phyloP scores from a whole-genome alignment of 441 rosid species.

The Erodium chrysanthum region DNA sequence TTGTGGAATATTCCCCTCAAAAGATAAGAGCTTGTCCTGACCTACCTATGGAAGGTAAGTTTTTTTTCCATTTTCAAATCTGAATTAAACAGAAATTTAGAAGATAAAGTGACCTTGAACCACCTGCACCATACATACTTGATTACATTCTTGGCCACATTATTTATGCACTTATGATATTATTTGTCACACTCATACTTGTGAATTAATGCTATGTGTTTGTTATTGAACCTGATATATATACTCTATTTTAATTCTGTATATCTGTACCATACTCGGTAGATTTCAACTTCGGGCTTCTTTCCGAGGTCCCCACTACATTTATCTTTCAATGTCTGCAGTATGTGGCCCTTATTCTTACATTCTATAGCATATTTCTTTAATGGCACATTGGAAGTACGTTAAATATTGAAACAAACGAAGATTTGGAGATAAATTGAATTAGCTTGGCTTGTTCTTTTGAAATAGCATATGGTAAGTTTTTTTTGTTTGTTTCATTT shows the following conservation, averaged over 20 bases:
- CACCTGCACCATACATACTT: slow-evolving; percentile 20
- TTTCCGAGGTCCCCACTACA: slow-evolving; percentile 26
- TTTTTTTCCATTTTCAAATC: slow-evolving; percentile 2
- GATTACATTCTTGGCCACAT: slow-evolving; percentile 17
- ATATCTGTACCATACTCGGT: background rate
- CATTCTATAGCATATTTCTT: background rate
- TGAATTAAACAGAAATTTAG: background rate
- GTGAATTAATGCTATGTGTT: background rate
- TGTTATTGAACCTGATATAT: slow-evolving; percentile 9
- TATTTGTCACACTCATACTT: background rate
- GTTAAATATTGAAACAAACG: background rate
- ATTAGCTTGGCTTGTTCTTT: background rate
- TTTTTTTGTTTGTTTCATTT: slow-evolving; percentile 6
- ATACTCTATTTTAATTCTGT: background rate
- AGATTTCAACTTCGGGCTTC: background rate
- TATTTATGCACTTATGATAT: background rate
- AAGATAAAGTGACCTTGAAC: slow-evolving; percentile 20
- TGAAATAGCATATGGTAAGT: background rate
- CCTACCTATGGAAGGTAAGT: slow-evolving; percentile 38
- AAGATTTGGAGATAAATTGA: background rate
- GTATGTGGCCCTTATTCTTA: slow-evolving; percentile 19
- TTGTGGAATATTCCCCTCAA: slow-evolving; percentile 54
- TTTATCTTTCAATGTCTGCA: slow-evolving; percentile 19
- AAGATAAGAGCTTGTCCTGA: slow-evolving; percentile 26
- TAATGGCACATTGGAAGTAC: background rate